phyloP scores from a whole-genome alignment of 2,329 filamentous ascomycete genomes.

The Ophiosphaerella narmari region DNA sequence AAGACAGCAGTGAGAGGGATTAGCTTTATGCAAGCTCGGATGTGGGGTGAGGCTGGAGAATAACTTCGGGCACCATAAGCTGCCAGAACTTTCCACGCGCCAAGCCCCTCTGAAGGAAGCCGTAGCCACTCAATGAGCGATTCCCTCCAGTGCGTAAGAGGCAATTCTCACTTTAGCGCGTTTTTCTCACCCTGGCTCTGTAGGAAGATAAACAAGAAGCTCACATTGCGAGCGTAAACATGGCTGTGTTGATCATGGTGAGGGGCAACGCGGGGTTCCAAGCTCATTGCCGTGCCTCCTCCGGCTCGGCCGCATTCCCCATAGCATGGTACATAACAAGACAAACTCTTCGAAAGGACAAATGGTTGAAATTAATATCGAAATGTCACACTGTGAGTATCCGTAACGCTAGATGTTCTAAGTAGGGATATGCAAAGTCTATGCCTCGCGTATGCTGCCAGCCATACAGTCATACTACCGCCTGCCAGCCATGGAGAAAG shows the following conservation, averaged over 20 bases:
- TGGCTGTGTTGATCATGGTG: constrained; percentile 10
- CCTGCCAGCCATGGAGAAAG: constrained; percentile 28
- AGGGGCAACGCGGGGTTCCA: constrained; percentile 37
- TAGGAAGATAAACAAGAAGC: constrained; percentile 1
- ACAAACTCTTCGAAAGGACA: too few species aligned
- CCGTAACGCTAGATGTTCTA: too few species aligned
- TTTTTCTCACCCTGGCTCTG: background rate
- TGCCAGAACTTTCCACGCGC: constrained; percentile 44
- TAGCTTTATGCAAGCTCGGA: constrained; percentile 1
- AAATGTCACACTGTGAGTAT: too few species aligned
- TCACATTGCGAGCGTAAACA: constrained; percentile 7
- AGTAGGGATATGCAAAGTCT: too few species aligned
- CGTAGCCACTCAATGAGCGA: background rate
- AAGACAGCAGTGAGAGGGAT: background rate
- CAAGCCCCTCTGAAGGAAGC: constrained; percentile 25
- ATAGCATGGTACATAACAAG: too few species aligned
- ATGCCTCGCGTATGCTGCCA: background rate
- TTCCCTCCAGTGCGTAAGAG: background rate
- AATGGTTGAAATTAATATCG: too few species aligned
- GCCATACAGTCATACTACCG: background rate
- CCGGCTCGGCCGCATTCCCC: background rate
- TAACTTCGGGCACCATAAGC: constrained; percentile 20
- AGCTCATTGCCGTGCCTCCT: background rate
- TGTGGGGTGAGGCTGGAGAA: constrained; percentile 26
- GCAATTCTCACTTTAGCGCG: too few species aligned